Percentiles rank a stretch among this genome's conserved stretches.
These are phyloP conservation scores for Rubia yunnanensis DNA, from an alignment of 257 asterid genomes.

Conservation along the genomic window DNA sequence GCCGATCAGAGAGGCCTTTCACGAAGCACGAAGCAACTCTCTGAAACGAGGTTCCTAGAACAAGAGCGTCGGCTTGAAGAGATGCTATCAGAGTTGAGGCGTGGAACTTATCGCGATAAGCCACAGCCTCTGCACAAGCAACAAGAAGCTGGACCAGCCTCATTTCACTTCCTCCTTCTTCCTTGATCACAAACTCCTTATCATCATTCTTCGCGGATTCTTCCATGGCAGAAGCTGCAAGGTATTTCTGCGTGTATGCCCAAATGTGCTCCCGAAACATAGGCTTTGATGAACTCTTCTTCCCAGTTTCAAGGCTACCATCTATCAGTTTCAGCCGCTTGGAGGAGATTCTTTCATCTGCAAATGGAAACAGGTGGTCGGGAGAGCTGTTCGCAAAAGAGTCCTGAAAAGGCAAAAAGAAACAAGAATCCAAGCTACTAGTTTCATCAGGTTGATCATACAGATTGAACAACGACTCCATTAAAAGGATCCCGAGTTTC, in stretches of 20 bases:
- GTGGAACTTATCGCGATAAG: constrained; percentile 10
- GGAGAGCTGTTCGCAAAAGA: constrained; percentile 3
- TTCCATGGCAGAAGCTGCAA: constrained; percentile 10
- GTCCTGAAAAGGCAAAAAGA: constrained; percentile 3
- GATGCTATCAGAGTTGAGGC: constrained; percentile 8
- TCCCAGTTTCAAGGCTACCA: background rate
- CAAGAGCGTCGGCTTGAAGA: constrained; percentile 9
- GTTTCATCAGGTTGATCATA: background rate
- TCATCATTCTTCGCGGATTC: background rate
- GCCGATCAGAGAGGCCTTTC: constrained; percentile 8
- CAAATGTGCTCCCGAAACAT: constrained; percentile 10
- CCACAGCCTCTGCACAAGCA: constrained; percentile 17
- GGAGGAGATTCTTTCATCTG: background rate
- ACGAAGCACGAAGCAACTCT: constrained; percentile 15
- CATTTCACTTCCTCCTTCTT: background rate
- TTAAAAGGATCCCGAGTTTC: background rate
- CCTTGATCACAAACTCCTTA: background rate
- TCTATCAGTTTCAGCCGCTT: constrained; percentile 1
- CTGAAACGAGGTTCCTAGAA: constrained; percentile 8
- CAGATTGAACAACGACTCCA: constrained; percentile 1
- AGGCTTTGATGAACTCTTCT: background rate
- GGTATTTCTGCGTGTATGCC: constrained; percentile 6
- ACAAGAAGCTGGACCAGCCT: constrained; percentile 5
- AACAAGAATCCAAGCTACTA: constrained; percentile 1
- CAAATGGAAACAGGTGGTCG: background rate